Base-by-base conservation (phyloP, 257 asterid species). In the Parsonsia alboflavescens region DNA sequence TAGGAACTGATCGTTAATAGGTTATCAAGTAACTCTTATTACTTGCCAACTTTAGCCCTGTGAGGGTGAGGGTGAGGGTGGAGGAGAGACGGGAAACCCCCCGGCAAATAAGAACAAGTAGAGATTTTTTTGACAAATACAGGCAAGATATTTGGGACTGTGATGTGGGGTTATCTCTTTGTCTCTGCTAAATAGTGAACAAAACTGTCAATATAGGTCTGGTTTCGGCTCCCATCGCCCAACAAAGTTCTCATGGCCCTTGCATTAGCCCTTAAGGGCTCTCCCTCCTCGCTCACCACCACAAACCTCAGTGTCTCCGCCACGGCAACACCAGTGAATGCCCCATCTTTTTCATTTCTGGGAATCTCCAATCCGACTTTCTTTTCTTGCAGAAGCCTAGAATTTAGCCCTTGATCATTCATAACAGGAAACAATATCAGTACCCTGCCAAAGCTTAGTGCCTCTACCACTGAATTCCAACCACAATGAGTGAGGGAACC, bases 361-460 rank as follows among this genome's bases (percentile, higher is more conserved):
- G 81, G 84, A 73, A 93, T 87, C 78, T 93, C 98, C n/a, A 91
- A 73, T 28, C 96, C 98, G 11, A 91, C 87, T 13, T 77, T 78
- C 85, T 84, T 93, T 48, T 82, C 91, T 33, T 80, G 72, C 85
- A 93, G 56, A 63, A 91, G 81, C 85, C 98, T 84, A 5, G 96
- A 87, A 76, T 88, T 93, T 84, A 86, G 71, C 52, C 98, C 98
- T 59, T 93, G 96, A 70, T 93, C 98, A 74, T 93, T 91, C 91
- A 87, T 89, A 48, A 93, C 77, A 0, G 97, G 98, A 50, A 93
- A 82, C 83, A 93, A 15, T 11, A 93, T 83, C 82, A 93, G 75
- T 73, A 89, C 91, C 45, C 83, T 83, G 12, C 98, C 96, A 3
- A 83, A 82, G 17, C 89, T 69, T 0, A 93, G 87, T 0, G 85